Conservation (phyloP, 352 stramenopile genomes). For the Pythium periplocum region DNA sequence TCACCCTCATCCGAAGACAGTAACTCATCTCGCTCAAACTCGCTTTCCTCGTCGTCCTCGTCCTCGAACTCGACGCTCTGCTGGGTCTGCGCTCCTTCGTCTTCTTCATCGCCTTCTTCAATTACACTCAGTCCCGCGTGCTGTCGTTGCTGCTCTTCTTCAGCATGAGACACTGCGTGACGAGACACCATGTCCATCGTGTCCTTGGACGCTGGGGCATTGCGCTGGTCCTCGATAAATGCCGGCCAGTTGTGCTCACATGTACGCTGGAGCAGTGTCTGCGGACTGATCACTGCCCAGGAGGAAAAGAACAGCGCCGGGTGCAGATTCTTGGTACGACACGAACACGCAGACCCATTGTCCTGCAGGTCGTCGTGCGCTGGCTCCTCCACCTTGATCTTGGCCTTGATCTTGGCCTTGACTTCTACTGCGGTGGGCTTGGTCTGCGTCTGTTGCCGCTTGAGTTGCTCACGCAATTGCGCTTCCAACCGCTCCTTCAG, state of each 20-base stretch:
- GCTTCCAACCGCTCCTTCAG: not conserved
- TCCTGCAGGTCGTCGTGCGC: not conserved
- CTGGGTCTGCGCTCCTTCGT: constrained; percentile 2
- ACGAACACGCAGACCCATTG: constrained; percentile 12
- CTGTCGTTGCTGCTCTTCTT: constrained; percentile 11
- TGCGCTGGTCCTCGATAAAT: constrained; percentile 49
- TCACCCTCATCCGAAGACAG: constrained; percentile 65
- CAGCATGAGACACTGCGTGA: constrained; percentile 14
- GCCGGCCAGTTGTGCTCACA: constrained; percentile 82
- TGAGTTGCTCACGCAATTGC: too few relatives aligned
- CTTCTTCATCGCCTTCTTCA: constrained; percentile 10
- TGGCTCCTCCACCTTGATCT: constrained; percentile 18
- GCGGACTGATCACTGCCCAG: constrained; percentile 71
- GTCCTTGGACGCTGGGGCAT: constrained; percentile 8
- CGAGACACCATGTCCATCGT: constrained; percentile 16
- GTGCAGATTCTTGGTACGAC: constrained; percentile 60
- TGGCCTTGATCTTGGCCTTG: constrained; percentile 15
- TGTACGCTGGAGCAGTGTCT: constrained; percentile 51
- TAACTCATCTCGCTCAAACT: constrained; percentile 82
- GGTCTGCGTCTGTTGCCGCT: too few relatives aligned
- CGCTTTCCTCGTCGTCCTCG: constrained; percentile 66
- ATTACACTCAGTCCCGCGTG: constrained; percentile 3
- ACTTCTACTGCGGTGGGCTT: not conserved
- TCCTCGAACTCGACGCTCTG: constrained; percentile 22
- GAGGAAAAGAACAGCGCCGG: constrained; percentile 82